These are phyloP conservation scores for Coemansia sp. DNA, from an alignment of 192 early-diverging fungal genomes.

Conservation along the genomic window DNA sequence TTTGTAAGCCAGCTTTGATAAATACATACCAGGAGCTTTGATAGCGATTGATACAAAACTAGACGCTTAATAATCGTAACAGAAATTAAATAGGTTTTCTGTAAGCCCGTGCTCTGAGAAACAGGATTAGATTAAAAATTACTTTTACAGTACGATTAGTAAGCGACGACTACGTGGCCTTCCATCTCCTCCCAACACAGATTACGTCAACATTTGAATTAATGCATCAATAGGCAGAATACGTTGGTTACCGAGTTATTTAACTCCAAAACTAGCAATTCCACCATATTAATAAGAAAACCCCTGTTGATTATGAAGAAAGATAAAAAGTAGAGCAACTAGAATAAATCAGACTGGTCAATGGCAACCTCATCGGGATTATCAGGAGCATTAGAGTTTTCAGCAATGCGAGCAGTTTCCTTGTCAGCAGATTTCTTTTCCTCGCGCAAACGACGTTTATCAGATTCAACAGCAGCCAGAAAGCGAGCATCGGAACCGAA, in stretches of 20 bases:
- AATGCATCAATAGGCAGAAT: no score
- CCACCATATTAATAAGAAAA: no score
- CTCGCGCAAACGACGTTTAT: slow-evolving; percentile 4
- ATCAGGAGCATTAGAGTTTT: neutral
- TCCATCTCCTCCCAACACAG: no score
- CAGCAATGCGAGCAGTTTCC: neutral
- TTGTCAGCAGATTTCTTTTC: neutral
- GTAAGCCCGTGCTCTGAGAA: neutral
- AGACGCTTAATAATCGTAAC: no score
- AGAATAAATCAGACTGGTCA: slow-evolving; percentile 10
- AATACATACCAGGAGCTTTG: no score
- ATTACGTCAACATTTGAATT: no score
- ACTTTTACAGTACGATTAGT: neutral
- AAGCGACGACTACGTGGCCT: neutral
- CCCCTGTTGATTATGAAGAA: no score
- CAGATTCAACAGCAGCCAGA: slow-evolving; percentile 50
- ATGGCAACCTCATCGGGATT: slow-evolving; percentile 36
- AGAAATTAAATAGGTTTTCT: no score
- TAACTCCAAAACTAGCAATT: no score
- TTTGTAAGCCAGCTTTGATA: no score
- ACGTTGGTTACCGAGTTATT: no score
- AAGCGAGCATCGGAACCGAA: slow-evolving; percentile 75
- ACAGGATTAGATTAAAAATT: neutral
- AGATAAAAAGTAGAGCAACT: neutral
- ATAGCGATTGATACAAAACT: no score